A percentile compares a stretch with the other conserved stretches of the same genome.
These are phyloP conservation scores for Elaeagnus macrophylla DNA, from an alignment of 306 rosid genomes.

Conservation along the genomic window DNA sequence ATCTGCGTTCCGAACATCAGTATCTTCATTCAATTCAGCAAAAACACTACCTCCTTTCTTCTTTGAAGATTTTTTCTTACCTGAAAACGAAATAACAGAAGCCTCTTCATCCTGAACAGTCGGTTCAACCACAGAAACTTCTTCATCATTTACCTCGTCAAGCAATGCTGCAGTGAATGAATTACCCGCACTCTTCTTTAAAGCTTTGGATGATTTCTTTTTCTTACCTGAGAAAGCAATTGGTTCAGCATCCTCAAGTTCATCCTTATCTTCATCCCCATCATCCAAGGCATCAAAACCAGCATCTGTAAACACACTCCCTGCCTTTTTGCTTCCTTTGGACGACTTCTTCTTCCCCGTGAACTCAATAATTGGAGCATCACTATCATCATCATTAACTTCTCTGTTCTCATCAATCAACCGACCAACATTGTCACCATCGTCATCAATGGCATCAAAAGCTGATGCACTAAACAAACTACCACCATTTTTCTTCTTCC, in stretches of 20 bases:
- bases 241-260: conserved; percentile 40
- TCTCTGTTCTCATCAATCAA: conserved; percentile 18
- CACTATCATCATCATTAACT: conserved; percentile 26
- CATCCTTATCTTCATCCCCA: conserved; percentile 41
- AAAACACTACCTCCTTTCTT: conserved; percentile 44
- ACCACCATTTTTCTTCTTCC: conserved; percentile 36
- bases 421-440: conserved; percentile 32
- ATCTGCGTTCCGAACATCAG: conserved; percentile 30
- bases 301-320: conserved; percentile 29
- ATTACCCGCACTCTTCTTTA: conserved; percentile 43
- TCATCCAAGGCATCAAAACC: conserved; percentile 39
- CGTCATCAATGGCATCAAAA: conserved; percentile 51
- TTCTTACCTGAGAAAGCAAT: conserved; percentile 76
- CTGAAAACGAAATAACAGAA: conserved; percentile 50
- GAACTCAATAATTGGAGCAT: conserved; percentile 45
- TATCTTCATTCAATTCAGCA: conserved; percentile 34
- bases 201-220: conserved; percentile 67
- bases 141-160: conserved; percentile 42
- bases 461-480: conserved; percentile 41
- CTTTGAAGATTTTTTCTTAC: conserved; percentile 83
- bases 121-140: conserved; percentile 28
- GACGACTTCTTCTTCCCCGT: conserved; percentile 73
- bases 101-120: conserved; percentile 38
- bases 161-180: conserved; percentile 25
- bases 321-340: conserved; percentile 47